These are phyloP conservation scores for Santalum album DNA, from an alignment of 164 flowering plant species.

Conservation along the genomic window DNA sequence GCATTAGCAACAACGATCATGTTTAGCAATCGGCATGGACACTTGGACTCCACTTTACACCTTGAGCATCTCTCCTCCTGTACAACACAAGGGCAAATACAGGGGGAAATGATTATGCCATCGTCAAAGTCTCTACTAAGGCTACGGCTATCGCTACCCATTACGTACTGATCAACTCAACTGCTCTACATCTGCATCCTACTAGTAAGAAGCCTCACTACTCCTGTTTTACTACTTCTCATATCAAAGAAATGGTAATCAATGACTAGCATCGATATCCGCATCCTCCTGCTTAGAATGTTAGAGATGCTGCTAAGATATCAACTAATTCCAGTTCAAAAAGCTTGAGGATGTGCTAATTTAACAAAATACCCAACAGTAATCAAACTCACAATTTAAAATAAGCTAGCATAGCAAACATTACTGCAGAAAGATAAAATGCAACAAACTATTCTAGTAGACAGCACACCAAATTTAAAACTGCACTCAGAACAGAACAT, in stretches of 20 bases:
- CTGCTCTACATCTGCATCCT: slow-evolving; percentile 24
- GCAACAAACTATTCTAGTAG: background rate
- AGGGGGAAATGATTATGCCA: slow-evolving; percentile 73
- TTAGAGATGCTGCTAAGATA: slow-evolving; percentile 11
- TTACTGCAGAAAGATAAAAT: background rate
- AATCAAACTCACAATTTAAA: background rate
- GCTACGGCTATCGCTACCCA: slow-evolving; percentile 52
- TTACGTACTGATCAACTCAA: slow-evolving; percentile 31
- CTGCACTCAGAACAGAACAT: background rate
- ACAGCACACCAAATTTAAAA: background rate
- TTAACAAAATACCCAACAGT: slow-evolving; percentile 35
- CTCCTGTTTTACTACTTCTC: slow-evolving; percentile 17
- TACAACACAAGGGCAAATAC: slow-evolving; percentile 72
- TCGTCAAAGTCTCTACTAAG: slow-evolving; percentile 43
- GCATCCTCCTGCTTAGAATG: too few relatives aligned
- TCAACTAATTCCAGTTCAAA: slow-evolving; percentile 9
- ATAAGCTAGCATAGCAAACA: background rate
- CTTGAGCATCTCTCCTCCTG: slow-evolving; percentile 53
- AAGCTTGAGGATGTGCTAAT: slow-evolving; percentile 30
- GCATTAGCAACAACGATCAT: slow-evolving; percentile 18
- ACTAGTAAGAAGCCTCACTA: slow-evolving; percentile 20
- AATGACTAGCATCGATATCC: slow-evolving; percentile 6
- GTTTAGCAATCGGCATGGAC: slow-evolving; percentile 28
- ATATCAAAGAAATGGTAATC: slow-evolving; percentile 7
- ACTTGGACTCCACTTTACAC: slow-evolving; percentile 26